Evolutionary conservation across 768 basidiomycete genomes (phyloP), one percentile per base, ranked within the genome.

Genomic region (Suillus lakei): DNA sequence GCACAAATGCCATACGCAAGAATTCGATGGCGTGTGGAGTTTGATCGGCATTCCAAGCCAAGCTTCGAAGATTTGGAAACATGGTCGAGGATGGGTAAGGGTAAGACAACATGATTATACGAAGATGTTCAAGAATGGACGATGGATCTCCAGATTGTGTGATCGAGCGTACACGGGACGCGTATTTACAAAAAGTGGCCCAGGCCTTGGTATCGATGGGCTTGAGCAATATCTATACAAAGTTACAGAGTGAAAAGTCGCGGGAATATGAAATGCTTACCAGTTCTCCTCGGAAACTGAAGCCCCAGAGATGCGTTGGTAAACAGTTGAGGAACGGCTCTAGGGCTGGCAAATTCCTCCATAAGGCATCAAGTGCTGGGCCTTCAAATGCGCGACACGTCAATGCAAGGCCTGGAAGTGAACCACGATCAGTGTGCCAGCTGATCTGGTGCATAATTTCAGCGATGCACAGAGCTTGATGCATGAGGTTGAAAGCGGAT

Each of bases 331-430:
- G 8, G 26, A 75, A 65, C 2, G 75, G 73, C 39, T 65, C 44
- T 1, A 74, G 51, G 5, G 62, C 71, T 50, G 62, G 72, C 32
- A 77, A 44, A 36, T 69, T 59, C 28, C 63, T 62, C 74, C 74
- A 74, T 2, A 76, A 26, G 43, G 71, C 69, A 50, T 75, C 73
- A 4, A 74, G 61, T 41, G 75, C 74, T 39, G 70, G 68, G 51
- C 74, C 68, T 8, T 61, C 62, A 54, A 74, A 63, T 3, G 67
- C 67, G 50, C 53, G 70, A 61, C 74, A 74, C 28, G 75, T 73
- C 4, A 67, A 68, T 0, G 73, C 74, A 0, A 76, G 51, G 3
- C 62, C 43, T 7, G 75, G 50, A 34, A 74, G 75, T 28, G 69
- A 69, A 18, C 6, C 5, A 18, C 16, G 16, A 41, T 41, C 26